Conservation (phyloP, 106 monocot genomes). For the Phalaenopsis aphrodite region DNA sequence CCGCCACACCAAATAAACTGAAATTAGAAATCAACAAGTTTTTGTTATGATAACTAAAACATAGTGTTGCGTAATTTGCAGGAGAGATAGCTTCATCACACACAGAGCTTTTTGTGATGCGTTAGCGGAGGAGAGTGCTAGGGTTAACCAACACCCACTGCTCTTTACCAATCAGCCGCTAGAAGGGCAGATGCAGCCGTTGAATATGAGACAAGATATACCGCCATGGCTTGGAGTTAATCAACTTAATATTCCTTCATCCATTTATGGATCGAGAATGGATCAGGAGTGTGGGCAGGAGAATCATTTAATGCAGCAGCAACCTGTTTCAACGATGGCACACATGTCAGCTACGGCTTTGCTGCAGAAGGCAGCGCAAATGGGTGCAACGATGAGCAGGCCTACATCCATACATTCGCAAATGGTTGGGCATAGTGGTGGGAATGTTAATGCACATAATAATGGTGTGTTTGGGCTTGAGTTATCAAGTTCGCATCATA, state of each 20-base stretch:
- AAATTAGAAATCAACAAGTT: too few species aligned
- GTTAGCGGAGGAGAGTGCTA: conserved; percentile 53
- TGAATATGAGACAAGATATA: conserved; percentile 21
- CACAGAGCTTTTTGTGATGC: conserved; percentile 83
- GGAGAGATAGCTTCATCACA: conserved; percentile 78
- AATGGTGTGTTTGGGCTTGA: not conserved
- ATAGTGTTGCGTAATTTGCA: conserved; percentile 7
- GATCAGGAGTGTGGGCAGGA: not conserved
- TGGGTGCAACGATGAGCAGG: conserved; percentile 48
- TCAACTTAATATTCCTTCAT: conserved; percentile 16
- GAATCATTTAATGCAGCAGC: not conserved
- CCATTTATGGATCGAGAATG: conserved; percentile 1
- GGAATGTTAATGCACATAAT: too few species aligned
- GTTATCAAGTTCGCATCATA: not conserved
- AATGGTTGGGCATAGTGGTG: conserved; percentile 3
- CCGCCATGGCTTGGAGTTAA: conserved; percentile 13
- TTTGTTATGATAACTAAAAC: too few species aligned
- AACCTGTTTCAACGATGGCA: not conserved
- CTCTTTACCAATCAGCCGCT: conserved; percentile 5
- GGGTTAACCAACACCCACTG: conserved; percentile 8
- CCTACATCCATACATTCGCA: not conserved
- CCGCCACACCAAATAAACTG: too few species aligned
- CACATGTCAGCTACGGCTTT: conserved; percentile 56
- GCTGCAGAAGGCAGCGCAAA: conserved; percentile 60
- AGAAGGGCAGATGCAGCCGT: not conserved